Conservation (phyloP, 1,284 basidiomycete genomes). For the Microbotryum violaceum region DNA sequence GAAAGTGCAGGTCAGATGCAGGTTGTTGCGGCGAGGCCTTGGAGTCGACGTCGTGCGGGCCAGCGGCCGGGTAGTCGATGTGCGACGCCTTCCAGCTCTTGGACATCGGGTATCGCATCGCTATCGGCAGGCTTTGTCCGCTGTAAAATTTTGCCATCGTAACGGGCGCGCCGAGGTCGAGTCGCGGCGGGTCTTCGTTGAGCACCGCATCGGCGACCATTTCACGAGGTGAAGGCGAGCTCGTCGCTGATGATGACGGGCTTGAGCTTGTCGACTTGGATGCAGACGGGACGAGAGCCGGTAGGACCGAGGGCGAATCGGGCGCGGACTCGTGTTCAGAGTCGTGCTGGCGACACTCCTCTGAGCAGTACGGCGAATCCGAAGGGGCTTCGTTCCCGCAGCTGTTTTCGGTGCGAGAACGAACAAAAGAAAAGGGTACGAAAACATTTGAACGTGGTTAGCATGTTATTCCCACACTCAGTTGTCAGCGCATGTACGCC, state of each 20-base stretch:
- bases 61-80: constrained; percentile 18
- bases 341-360: constrained; percentile 20
- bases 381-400: constrained; percentile 19
- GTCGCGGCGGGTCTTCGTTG: constrained; percentile 19
- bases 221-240: constrained; percentile 3
- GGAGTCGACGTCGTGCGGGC: neutral
- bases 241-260: constrained; percentile 22
- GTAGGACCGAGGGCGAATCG: constrained; percentile 22
- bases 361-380: constrained; percentile 17
- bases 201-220: neutral
- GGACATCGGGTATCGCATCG: constrained; percentile 2
- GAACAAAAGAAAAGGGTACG: neutral
- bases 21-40: constrained; percentile 6
- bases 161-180: constrained; percentile 21
- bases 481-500: no score
- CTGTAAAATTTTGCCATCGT: constrained; percentile 16
- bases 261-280: constrained; percentile 22
- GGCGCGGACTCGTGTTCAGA: constrained; percentile 15
- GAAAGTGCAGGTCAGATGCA: constrained; percentile 5
- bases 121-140: constrained; percentile 17
- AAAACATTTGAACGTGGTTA: neutral
- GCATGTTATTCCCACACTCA: no score
- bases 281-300: constrained; percentile 19
- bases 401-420: neutral
- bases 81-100: constrained; percentile 6